Evolutionary conservation across 179 eudicot species (phyloP).

Genomic region (Beta lomatogona): DNA sequence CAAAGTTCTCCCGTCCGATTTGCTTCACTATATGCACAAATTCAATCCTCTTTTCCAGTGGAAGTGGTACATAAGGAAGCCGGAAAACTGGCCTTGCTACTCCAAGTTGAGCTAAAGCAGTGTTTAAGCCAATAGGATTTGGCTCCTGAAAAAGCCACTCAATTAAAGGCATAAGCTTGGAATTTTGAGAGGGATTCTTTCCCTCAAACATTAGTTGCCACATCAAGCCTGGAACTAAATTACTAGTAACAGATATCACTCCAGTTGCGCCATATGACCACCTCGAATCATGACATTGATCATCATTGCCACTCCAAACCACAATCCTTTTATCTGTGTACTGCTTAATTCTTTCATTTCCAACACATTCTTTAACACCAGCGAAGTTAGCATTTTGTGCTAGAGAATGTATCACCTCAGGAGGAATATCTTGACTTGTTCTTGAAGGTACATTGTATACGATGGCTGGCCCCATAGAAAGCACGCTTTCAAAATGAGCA

Average conservation of each 20-base stretch:
- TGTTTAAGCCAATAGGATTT: constrained; percentile 80
- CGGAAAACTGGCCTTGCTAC: constrained; percentile 82
- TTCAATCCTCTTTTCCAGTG: constrained; percentile 67
- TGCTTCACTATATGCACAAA: constrained; percentile 75
- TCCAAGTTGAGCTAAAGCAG: constrained; percentile 88
- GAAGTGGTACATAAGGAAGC: constrained; percentile 80
- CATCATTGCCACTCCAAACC: constrained; percentile 92
- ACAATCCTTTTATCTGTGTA: constrained; percentile 58
- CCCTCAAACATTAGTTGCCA: constrained; percentile 70
- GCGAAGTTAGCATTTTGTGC: constrained; percentile 61
- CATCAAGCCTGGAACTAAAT: constrained; percentile 75
- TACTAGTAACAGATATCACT: constrained; percentile 78
- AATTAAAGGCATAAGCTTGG: constrained; percentile 61
- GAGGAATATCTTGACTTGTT: constrained; percentile 87
- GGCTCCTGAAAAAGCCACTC: constrained; percentile 88
- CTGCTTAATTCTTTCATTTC: constrained; percentile 62
- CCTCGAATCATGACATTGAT: constrained; percentile 77
- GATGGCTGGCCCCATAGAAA: constrained; percentile 83
- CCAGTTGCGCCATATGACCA: constrained; percentile 81
- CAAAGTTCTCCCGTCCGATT: constrained; percentile 72
- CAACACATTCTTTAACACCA: constrained; percentile 86
- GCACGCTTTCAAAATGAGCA: constrained; percentile 71
- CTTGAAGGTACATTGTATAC: constrained; percentile 83
- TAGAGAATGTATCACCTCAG: constrained; percentile 48
- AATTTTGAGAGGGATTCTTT: constrained; percentile 55